Evolutionary conservation across 2,329 filamentous ascomycete genomes (phyloP).

Genomic region (Beauveria sp.): DNA sequence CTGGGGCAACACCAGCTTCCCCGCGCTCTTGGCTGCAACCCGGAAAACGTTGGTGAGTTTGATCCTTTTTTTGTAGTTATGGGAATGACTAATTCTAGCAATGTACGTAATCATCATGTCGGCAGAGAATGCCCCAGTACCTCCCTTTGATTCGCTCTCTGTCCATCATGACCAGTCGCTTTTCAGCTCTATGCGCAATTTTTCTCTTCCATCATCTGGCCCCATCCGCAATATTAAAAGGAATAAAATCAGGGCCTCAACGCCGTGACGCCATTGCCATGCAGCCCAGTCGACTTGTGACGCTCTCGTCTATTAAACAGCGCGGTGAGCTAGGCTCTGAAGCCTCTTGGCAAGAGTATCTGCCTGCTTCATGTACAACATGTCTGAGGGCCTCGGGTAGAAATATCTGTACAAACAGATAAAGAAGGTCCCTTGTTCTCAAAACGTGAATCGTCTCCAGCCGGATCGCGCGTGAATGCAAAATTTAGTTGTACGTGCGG

Average conservation of each 20-base stretch:
- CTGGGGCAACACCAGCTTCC: not conserved
- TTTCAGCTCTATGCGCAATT: slow-evolving; percentile 2
- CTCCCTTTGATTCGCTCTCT: not conserved
- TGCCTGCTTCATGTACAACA: not conserved
- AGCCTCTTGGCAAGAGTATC: not conserved
- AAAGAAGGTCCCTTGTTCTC: not conserved
- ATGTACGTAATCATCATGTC: slow-evolving; percentile 8
- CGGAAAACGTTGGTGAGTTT: not conserved
- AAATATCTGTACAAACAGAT: not conserved
- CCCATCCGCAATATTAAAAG: slow-evolving; percentile 1
- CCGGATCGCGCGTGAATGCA: not conserved
- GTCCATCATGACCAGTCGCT: not conserved
- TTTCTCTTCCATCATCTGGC: not conserved
- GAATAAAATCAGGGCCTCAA: slow-evolving; percentile 22
- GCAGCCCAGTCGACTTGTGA: slow-evolving; percentile 18
- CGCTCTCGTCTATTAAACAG: not conserved
- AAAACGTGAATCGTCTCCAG: not conserved
- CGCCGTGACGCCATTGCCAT: slow-evolving; percentile 36
- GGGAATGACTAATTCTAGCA: slow-evolving; percentile 2
- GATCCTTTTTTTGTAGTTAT: slow-evolving; percentile 1
- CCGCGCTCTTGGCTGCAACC: not conserved
- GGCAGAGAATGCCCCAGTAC: not conserved
- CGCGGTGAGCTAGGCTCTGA: not conserved
- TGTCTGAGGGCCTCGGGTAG: not conserved
- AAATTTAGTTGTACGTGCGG: slow-evolving; percentile 68